A percentile compares a stretch with the other conserved stretches of the same genome.
These are phyloP conservation scores for Pythium guiyangense DNA, from an alignment of 352 stramenopile species.

Conservation along the genomic window DNA sequence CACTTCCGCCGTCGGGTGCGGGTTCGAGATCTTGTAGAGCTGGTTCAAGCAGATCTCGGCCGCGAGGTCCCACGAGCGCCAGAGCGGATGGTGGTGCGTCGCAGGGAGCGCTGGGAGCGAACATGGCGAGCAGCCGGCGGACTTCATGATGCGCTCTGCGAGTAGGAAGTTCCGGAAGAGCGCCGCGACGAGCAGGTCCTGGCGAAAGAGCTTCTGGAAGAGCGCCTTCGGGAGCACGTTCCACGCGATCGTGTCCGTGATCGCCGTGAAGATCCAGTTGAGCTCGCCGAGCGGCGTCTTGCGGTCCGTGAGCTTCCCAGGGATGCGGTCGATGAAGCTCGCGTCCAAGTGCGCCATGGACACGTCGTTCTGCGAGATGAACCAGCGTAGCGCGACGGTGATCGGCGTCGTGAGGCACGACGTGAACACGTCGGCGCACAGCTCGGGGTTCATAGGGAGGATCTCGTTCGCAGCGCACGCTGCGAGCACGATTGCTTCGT, in stretches of 20 bases:
- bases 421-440: constrained; percentile 99
- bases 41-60: constrained; percentile 97
- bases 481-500: constrained; percentile 96
- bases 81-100: constrained; percentile 96
- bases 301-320: constrained; percentile 91
- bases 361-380: constrained; percentile 92
- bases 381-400: constrained; percentile 97
- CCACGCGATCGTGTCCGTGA: constrained; percentile 99
- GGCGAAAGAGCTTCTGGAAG: constrained; percentile 99
- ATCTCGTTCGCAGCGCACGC: constrained; percentile 93
- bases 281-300: constrained; percentile 96
- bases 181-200: constrained; percentile 97
- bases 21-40: constrained; percentile 85
- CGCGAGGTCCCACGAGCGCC: constrained; percentile 98
- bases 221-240: constrained; percentile 95
- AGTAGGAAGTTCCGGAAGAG: constrained; percentile 99
- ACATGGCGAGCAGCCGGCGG: constrained; percentile 73
- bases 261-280: constrained; percentile 99
- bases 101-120: constrained; percentile 94
- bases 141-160: constrained; percentile 96
- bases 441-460: constrained; percentile 95
- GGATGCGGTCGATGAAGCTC: constrained; percentile 86
- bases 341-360: constrained; percentile 84
- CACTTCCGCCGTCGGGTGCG: constrained; percentile 57
- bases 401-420: constrained; percentile 99